Evolutionary conservation across 2,329 filamentous ascomycete species (phyloP).

Genomic region (Ambrosiella cleistominuta): DNA sequence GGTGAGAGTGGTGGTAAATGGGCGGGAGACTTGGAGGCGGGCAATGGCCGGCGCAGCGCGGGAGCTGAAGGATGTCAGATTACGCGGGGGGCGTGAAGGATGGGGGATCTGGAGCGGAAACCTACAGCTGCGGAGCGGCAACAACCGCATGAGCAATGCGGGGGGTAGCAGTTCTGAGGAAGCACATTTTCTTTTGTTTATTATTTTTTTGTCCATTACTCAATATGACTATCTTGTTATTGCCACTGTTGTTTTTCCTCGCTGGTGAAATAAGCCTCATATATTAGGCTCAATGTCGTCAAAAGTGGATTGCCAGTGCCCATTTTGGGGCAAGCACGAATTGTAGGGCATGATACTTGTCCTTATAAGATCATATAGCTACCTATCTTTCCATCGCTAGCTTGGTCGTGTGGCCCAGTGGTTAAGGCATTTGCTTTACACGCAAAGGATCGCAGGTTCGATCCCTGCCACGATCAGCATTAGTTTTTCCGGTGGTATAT

Average conservation of each 20-base stretch:
- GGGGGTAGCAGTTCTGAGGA: not conserved
- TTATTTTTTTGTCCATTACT: not conserved
- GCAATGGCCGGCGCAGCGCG: not conserved
- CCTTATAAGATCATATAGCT: not conserved
- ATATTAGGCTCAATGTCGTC: not conserved
- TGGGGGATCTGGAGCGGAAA: not conserved
- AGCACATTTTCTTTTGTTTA: conserved; percentile 2
- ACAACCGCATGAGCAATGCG: not conserved
- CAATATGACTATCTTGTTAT: not conserved
- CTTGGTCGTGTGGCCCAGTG: conserved; percentile 23
- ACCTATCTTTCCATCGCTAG: not conserved
- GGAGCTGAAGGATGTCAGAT: not conserved
- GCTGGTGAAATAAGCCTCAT: not conserved
- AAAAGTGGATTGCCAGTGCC: not conserved
- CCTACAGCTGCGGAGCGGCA: conserved; percentile 1
- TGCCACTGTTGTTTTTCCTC: not conserved
- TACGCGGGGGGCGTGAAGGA: not conserved
- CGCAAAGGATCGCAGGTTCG: conserved; percentile 28
- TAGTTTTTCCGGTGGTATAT: not conserved
- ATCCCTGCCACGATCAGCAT: conserved; percentile 25
- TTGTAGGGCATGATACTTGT: not conserved
- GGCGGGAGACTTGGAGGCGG: not conserved
- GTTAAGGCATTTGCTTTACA: conserved; percentile 26
- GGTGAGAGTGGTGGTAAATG: conserved; percentile 20
- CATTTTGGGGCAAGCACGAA: not conserved